A percentile compares a stretch with the other conserved stretches of the same genome.
phyloP scores from a whole-genome alignment of 169 alveolate genomes.

The Theileria parva region DNA sequence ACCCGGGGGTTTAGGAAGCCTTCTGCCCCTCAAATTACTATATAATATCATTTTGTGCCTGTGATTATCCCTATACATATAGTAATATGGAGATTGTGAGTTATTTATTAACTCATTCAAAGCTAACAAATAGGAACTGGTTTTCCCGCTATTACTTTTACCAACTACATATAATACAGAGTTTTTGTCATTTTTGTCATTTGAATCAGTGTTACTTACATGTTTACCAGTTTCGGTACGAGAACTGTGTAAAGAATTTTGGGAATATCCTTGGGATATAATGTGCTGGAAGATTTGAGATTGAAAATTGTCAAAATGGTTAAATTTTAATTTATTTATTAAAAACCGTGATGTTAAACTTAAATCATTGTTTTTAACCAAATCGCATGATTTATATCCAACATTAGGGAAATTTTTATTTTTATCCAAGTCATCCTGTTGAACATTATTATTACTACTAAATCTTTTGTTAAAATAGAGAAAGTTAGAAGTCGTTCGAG shows the following conservation, averaged over 20 bases:
- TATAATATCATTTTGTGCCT: constrained; percentile 40
- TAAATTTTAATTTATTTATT: background rate
- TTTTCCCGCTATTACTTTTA: constrained; percentile 44
- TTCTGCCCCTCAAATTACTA: background rate
- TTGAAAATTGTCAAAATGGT: constrained; percentile 10
- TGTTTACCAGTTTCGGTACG: background rate
- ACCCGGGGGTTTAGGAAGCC: background rate
- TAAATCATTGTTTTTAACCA: background rate
- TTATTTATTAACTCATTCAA: constrained; percentile 34
- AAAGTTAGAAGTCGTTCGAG: background rate
- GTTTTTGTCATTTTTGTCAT: background rate
- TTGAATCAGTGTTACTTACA: background rate
- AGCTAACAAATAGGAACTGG: constrained; percentile 53
- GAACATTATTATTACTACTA: too few relatives aligned
- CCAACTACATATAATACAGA: constrained; percentile 44
- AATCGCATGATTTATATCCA: background rate
- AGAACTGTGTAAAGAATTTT: background rate
- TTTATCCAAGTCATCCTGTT: background rate
- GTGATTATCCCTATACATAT: constrained; percentile 39
- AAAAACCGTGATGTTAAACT: background rate
- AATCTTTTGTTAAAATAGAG: background rate
- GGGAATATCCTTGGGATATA: background rate
- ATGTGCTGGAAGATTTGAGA: background rate
- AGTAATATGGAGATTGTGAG: constrained; percentile 6
- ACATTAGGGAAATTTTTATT: background rate